A percentile compares a stretch with the other conserved stretches of the same genome.
Evolutionary conservation across 2,329 filamentous ascomycete species (phyloP).

Genomic region (Huntiella omanensis): DNA sequence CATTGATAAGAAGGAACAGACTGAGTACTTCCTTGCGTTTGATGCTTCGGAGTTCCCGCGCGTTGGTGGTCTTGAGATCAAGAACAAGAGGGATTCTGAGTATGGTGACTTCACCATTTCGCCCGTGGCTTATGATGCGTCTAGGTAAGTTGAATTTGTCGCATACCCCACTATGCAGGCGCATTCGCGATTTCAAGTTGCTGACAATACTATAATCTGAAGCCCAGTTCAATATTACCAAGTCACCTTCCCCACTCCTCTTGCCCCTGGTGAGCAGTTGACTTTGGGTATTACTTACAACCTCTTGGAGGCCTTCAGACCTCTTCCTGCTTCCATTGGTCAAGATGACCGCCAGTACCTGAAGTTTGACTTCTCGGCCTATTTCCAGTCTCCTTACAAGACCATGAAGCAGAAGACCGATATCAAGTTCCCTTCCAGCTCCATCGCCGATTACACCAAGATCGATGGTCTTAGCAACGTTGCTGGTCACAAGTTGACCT

Average conservation of each 20-base stretch:
- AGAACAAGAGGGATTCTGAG: constrained; percentile 60
- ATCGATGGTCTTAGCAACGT: constrained; percentile 57
- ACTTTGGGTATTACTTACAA: constrained; percentile 79
- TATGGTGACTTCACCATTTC: constrained; percentile 40
- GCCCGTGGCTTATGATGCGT: constrained; percentile 41
- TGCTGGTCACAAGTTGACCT: constrained; percentile 70
- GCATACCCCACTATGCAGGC: background rate
- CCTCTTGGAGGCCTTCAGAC: constrained; percentile 56
- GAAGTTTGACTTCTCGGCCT: constrained; percentile 68
- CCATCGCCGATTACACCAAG: constrained; percentile 71
- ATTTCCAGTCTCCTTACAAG: constrained; percentile 63
- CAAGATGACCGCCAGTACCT: constrained; percentile 81
- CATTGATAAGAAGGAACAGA: constrained; percentile 55
- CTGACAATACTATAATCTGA: background rate
- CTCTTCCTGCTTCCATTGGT: constrained; percentile 64
- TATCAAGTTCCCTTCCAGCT: constrained; percentile 63
- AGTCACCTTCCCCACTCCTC: constrained; percentile 56
- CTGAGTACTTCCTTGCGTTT: constrained; percentile 84
- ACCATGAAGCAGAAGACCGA: constrained; percentile 95
- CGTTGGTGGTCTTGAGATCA: constrained; percentile 75
- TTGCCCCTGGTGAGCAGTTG: constrained; percentile 58
- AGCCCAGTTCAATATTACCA: constrained; percentile 69
- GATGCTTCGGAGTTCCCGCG: constrained; percentile 54
- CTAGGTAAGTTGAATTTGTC: constrained; percentile 28
- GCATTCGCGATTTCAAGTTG: too few relatives aligned